Evolutionary conservation across 495 filamentous ascomycete species (phyloP).

Genomic region (Cryomyces minteri): DNA sequence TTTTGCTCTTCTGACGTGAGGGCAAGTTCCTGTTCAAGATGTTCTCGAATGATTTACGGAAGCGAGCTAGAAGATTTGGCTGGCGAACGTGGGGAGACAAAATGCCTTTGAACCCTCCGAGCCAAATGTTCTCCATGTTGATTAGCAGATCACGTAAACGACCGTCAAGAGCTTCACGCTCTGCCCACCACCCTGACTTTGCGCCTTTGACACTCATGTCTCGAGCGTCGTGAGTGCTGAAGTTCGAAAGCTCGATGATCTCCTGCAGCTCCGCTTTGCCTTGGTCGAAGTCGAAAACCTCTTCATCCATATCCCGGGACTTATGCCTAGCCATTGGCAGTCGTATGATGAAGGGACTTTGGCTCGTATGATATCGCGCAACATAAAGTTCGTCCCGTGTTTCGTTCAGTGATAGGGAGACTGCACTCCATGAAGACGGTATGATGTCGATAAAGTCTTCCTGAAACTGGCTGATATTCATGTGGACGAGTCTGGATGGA

Average conservation of each 20-base stretch:
- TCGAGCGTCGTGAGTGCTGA: slow-evolving; percentile 57
- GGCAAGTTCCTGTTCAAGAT: slow-evolving; percentile 78
- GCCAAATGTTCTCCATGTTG: slow-evolving; percentile 83
- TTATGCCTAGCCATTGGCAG: slow-evolving; percentile 68
- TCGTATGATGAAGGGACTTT: slow-evolving; percentile 65
- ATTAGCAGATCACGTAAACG: slow-evolving; percentile 59
- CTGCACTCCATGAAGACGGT: slow-evolving; percentile 61
- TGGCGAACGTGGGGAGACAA: slow-evolving; percentile 55
- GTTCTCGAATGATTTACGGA: slow-evolving; percentile 57
- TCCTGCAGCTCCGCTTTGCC: slow-evolving; percentile 62
- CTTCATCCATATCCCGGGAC: slow-evolving; percentile 53
- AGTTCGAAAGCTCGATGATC: slow-evolving; percentile 61
- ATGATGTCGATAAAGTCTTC: slow-evolving; percentile 63
- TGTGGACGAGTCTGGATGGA: slow-evolving; percentile 22
- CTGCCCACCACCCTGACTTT: slow-evolving; percentile 76
- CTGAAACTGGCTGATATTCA: slow-evolving; percentile 34
- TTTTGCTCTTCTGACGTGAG: slow-evolving; percentile 50
- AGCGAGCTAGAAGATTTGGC: slow-evolving; percentile 44
- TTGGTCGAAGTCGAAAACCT: slow-evolving; percentile 64
- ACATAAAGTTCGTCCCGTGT: slow-evolving; percentile 64
- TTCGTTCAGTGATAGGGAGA: slow-evolving; percentile 72
- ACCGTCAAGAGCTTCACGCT: slow-evolving; percentile 58
- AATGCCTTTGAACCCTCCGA: slow-evolving; percentile 82
- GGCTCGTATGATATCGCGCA: slow-evolving; percentile 51
- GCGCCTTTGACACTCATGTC: slow-evolving; percentile 37